Conservation (phyloP, 768 basidiomycete genomes). For the Astraeus odoratus region DNA sequence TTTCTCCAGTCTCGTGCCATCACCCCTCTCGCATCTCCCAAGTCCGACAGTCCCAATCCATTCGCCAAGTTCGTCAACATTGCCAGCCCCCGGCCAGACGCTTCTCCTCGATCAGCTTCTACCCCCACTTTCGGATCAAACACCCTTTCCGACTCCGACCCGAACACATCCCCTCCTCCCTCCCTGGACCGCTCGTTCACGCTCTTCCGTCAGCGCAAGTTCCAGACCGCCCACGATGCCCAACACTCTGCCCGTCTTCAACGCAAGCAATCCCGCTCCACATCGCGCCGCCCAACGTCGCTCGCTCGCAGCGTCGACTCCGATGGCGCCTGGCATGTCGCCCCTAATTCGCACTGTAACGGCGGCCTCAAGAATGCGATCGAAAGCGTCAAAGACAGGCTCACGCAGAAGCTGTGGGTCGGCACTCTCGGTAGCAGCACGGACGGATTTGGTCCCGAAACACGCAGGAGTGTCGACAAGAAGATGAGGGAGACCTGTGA, state of each 20-base stretch:
- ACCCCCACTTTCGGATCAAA: slow-evolving; percentile 11
- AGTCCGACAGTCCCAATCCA: slow-evolving; percentile 47
- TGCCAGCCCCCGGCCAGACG: slow-evolving; percentile 18
- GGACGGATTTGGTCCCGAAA: slow-evolving; percentile 51
- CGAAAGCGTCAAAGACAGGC: slow-evolving; percentile 50
- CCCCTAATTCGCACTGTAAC: slow-evolving; percentile 69
- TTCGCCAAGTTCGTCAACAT: slow-evolving; percentile 45
- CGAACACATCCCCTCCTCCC: not conserved
- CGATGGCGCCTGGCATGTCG: slow-evolving; percentile 36
- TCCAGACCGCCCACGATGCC: slow-evolving; percentile 46
- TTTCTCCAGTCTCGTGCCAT: slow-evolving; percentile 32
- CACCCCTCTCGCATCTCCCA: slow-evolving; percentile 36
- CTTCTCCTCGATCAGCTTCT: slow-evolving; percentile 14
- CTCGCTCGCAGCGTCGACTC: slow-evolving; percentile 25
- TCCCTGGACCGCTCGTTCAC: slow-evolving; percentile 21
- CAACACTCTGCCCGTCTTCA: slow-evolving; percentile 33
- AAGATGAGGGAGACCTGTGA: slow-evolving; percentile 36
- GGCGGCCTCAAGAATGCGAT: slow-evolving; percentile 82
- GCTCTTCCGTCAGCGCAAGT: slow-evolving; percentile 32
- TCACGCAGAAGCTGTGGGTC: slow-evolving; percentile 52
- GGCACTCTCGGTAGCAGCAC: slow-evolving; percentile 72
- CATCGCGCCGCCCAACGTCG: slow-evolving; percentile 36
- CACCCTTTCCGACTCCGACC: slow-evolving; percentile 6
- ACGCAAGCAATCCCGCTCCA: slow-evolving; percentile 48
- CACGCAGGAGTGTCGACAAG: slow-evolving; percentile 50